Conservation (phyloP, 2,329 filamentous ascomycete species). For the Ilyonectria robusta region DNA sequence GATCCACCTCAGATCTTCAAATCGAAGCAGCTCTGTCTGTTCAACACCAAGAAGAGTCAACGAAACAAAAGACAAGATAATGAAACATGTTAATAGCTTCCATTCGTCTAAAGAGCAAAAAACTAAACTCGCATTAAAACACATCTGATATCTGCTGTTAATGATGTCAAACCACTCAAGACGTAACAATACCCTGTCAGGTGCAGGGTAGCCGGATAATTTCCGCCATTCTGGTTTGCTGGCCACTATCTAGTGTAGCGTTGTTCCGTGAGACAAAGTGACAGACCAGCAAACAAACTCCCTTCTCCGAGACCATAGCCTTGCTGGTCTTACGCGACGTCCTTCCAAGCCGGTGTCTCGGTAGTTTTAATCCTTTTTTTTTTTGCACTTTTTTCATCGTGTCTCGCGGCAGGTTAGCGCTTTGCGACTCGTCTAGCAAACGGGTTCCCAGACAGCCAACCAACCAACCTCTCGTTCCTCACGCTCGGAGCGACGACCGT, state of each 20-base stretch:
- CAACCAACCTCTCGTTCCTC: background rate
- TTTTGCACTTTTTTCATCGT: background rate
- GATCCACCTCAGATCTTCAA: too few relatives aligned
- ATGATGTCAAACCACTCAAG: background rate
- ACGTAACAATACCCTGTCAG: background rate
- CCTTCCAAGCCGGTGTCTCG: background rate
- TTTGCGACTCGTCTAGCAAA: background rate
- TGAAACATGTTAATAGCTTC: background rate
- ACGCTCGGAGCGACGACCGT: constrained; percentile 9
- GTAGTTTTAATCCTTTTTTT: background rate
- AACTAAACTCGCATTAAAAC: background rate
- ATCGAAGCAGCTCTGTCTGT: too few relatives aligned
- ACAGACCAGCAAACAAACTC: background rate
- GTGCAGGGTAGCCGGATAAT: constrained; percentile 5
- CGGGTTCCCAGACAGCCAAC: background rate
- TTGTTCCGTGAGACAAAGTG: background rate
- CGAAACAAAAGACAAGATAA: background rate
- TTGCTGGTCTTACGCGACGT: background rate
- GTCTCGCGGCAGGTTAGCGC: background rate
- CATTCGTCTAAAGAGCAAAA: background rate
- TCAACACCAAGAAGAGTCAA: too few relatives aligned
- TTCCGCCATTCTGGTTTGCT: background rate
- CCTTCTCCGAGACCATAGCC: background rate
- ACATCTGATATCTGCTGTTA: background rate
- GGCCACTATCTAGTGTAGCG: background rate